A percentile compares a stretch with the other conserved stretches of the same genome.
Conservation (phyloP, 2,329 filamentous ascomycete species). For the Bipolaris oryzae region DNA sequence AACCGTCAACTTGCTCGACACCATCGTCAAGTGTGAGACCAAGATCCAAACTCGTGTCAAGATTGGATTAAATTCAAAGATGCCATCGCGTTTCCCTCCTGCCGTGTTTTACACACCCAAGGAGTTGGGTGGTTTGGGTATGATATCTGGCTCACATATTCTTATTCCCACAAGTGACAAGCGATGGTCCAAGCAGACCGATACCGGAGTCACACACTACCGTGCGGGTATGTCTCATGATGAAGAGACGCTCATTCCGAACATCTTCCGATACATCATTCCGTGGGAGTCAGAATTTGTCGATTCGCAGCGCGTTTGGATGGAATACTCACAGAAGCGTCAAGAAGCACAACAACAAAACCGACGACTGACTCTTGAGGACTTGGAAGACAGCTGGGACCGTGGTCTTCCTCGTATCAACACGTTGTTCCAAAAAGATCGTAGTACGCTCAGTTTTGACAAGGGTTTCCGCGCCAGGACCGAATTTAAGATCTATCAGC, state of each 20-base stretch:
- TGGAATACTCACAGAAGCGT: constrained; percentile 97
- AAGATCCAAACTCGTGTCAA: constrained; percentile 99
- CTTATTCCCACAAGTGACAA: constrained; percentile 97
- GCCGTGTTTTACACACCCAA: constrained; percentile 99
- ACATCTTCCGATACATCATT: constrained; percentile 99
- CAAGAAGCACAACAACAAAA: constrained; percentile 98
- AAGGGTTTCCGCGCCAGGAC: constrained; percentile 95
- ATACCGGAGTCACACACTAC: constrained; percentile 96
- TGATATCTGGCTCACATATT: constrained; percentile 99
- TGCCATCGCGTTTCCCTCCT: constrained; percentile 97
- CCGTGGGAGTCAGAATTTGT: constrained; percentile 99
- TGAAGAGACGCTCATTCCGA: constrained; percentile 95
- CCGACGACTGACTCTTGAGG: constrained; percentile 88
- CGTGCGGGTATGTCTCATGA: constrained; percentile 97
- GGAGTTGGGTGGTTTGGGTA: constrained; percentile 93
- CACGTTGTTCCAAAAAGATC: constrained; percentile 97
- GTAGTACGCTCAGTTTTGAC: constrained; percentile 95
- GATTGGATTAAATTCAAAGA: constrained; percentile 98
- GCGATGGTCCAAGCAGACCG: constrained; percentile 97
- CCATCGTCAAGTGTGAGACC: constrained; percentile 98
- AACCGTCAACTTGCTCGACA: constrained; percentile 90
- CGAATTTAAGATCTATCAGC: constrained; percentile 97
- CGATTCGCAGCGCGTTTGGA: constrained; percentile 98
- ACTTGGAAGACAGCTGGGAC: constrained; percentile 98
- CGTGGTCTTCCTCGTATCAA: constrained; percentile 97